Conservation (phyloP, 2,329 filamentous ascomycete genomes). For the Colletotrichum australisinense region DNA sequence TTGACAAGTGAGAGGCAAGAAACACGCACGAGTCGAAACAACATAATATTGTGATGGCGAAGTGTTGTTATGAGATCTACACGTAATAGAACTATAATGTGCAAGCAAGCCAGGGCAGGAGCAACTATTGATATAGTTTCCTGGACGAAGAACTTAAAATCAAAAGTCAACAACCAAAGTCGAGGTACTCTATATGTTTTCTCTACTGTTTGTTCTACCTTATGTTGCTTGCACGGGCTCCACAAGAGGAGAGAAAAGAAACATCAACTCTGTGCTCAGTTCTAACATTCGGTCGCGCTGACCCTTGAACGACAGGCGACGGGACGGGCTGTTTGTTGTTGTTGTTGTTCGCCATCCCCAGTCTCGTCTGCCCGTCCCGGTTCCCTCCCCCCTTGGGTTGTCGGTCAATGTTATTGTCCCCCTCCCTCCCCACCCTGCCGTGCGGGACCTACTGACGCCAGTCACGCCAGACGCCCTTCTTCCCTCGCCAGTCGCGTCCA, state of each 20-base stretch:
- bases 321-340: slow-evolving; percentile 11
- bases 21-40: not conserved
- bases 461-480: slow-evolving; percentile 1
- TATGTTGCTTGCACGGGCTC: no score
- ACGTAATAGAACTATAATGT: not conserved
- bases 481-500: slow-evolving; percentile 6
- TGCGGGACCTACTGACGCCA: not conserved
- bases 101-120: not conserved
- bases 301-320: not conserved
- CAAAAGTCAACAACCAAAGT: not conserved
- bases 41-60: not conserved
- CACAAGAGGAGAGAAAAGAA: not conserved
- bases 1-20: not conserved
- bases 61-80: not conserved
- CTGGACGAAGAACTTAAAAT: not conserved
- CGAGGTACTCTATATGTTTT: no score
- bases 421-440: not conserved
- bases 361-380: no score
- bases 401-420: slow-evolving; percentile 4
- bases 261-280: not conserved
- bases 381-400: not conserved
- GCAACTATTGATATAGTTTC: not conserved
- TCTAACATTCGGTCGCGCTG: not conserved
- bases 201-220: not conserved
- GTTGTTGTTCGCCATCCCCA: not conserved